These are phyloP conservation scores for Agaricus blazei DNA, from an alignment of 768 basidiomycete genomes.

Conservation along the genomic window DNA sequence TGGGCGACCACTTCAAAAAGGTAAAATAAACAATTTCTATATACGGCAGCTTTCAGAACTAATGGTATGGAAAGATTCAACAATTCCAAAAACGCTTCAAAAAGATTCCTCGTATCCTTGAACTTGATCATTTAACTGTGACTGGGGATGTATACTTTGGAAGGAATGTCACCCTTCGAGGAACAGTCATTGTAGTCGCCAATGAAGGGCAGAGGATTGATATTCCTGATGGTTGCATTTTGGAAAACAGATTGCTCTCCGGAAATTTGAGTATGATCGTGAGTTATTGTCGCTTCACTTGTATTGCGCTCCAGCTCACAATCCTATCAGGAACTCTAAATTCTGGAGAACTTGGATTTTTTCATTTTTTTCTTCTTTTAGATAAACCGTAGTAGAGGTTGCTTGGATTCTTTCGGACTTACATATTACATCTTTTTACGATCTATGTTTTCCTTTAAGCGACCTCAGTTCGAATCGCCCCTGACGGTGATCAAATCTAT, in stretches of 20 bases:
- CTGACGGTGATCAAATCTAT: neutral
- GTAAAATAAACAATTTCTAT: conserved; percentile 27
- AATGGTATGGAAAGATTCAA: conserved; percentile 15
- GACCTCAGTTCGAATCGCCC: no score
- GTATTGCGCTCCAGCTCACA: no score
- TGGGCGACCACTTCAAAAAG: conserved; percentile 97
- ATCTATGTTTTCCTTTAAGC: conserved; percentile 19
- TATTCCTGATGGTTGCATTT: conserved; percentile 76
- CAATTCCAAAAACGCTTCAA: conserved; percentile 95
- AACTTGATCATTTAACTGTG: conserved; percentile 92
- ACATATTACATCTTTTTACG: conserved; percentile 15
- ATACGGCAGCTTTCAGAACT: neutral
- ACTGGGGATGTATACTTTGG: conserved; percentile 91
- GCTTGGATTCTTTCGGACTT: neutral
- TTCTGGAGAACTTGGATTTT: no score
- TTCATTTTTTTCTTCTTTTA: no score
- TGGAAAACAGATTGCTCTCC: conserved; percentile 76
- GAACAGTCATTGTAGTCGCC: conserved; percentile 86
- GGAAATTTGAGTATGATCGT: conserved; percentile 84
- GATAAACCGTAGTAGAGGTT: no score
- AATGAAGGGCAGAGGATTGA: conserved; percentile 81
- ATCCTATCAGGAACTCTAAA: no score
- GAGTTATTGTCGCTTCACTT: conserved; percentile 13
- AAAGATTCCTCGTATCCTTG: conserved; percentile 86
- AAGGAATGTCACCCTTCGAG: conserved; percentile 77